These are phyloP conservation scores for Nothopassalora personata DNA, from an alignment of 2,329 filamentous ascomycete species.

Conservation along the genomic window DNA sequence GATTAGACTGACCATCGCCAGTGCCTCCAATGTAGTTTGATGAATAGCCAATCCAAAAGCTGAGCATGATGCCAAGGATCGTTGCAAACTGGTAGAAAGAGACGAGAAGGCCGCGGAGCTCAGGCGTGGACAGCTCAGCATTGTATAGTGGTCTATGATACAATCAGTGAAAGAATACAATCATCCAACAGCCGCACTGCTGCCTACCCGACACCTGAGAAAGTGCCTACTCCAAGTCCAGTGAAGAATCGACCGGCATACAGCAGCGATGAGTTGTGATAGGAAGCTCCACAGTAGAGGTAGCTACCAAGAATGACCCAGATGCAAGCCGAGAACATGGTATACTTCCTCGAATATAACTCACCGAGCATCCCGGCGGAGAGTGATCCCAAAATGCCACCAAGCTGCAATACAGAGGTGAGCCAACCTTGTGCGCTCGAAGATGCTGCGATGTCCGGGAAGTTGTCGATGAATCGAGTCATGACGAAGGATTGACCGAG, in stretches of 20 bases:
- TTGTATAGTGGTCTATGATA: constrained; percentile 56
- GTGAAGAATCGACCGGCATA: constrained; percentile 22
- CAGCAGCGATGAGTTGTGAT: constrained; percentile 4
- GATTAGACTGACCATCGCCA: constrained; percentile 32
- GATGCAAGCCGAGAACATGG: constrained; percentile 48
- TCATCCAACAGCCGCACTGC: no score
- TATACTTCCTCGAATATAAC: constrained; percentile 48
- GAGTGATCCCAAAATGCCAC: constrained; percentile 40
- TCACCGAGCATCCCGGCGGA: constrained; percentile 46
- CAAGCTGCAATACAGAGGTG: constrained; percentile 16
- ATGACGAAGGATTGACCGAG: constrained; percentile 52
- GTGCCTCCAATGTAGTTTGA: constrained; percentile 43
- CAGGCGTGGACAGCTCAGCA: constrained; percentile 68
- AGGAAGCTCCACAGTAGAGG: constrained; percentile 12
- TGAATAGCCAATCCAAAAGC: constrained; percentile 52
- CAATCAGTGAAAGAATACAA: background rate
- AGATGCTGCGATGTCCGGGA: constrained; percentile 11
- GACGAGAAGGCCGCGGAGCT: constrained; percentile 39
- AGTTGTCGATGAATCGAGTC: constrained; percentile 30
- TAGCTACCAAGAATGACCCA: constrained; percentile 34
- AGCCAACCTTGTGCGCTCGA: constrained; percentile 14
- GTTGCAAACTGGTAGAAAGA: constrained; percentile 46
- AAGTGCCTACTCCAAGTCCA: constrained; percentile 25
- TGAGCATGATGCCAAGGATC: constrained; percentile 45
- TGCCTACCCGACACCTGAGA: constrained; percentile 26